Evolutionary conservation across 768 basidiomycete species (phyloP).

Genomic region (Nidula microcarpa): DNA sequence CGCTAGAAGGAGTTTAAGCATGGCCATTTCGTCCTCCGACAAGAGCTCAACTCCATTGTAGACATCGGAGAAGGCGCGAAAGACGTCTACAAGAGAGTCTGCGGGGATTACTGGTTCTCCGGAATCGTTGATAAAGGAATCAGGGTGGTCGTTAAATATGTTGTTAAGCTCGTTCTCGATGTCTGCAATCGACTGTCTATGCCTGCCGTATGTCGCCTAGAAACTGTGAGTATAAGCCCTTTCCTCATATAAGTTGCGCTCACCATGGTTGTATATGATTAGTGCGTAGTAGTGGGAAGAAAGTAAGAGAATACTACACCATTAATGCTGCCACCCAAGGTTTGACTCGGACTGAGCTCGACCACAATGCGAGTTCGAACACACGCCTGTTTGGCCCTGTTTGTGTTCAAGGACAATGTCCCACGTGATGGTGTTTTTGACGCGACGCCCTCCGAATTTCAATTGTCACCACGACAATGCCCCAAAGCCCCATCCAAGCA

Average conservation of each 20-base stretch:
- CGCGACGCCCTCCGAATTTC: constrained; percentile 20
- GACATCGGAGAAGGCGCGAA: constrained; percentile 57
- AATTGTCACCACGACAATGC: constrained; percentile 13
- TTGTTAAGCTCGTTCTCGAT: constrained; percentile 66
- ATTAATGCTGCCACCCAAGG: constrained; percentile 13
- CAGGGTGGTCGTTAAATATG: constrained; percentile 65
- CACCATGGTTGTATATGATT: constrained; percentile 17
- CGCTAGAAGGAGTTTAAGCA: constrained; percentile 55
- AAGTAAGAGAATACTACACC: constrained; percentile 11
- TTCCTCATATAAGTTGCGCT: background rate
- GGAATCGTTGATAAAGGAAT: constrained; percentile 52
- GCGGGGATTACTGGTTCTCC: constrained; percentile 68
- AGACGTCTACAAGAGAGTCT: constrained; percentile 66
- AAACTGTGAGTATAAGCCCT: too few relatives aligned
- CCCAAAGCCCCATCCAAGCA: too few relatives aligned
- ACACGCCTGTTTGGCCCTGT: background rate
- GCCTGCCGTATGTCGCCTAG: constrained; percentile 44
- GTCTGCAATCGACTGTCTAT: constrained; percentile 67
- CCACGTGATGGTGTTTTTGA: constrained; percentile 2
- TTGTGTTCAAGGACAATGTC: constrained; percentile 2
- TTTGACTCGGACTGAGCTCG: background rate
- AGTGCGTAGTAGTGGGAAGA: constrained; percentile 3
- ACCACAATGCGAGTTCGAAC: constrained; percentile 7
- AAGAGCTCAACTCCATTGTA: constrained; percentile 65
- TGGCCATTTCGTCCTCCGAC: constrained; percentile 54